These are phyloP conservation scores for Coccomyxa sp. DNA, from an alignment of 139 green algal genomes.

Conservation along the genomic window DNA sequence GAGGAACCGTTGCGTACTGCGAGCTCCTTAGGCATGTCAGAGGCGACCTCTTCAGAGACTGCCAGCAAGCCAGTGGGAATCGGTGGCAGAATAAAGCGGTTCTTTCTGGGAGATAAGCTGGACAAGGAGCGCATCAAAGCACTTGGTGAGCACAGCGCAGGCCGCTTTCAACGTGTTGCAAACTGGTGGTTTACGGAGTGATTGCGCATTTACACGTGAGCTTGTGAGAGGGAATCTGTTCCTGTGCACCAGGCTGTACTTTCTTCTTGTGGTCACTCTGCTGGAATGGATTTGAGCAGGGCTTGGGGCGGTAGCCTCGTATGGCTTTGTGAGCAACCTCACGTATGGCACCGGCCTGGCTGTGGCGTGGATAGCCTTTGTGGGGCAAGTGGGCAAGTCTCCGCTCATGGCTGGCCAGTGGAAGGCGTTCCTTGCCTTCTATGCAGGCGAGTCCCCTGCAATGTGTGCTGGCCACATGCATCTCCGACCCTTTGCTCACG, in stretches of 20 bases:
- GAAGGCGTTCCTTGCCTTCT: slow-evolving; percentile 51
- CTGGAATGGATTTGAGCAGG: not conserved
- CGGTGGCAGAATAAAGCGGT: slow-evolving; percentile 18
- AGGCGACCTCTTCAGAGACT: not conserved
- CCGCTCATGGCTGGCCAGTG: slow-evolving; percentile 42
- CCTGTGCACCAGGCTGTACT: not conserved
- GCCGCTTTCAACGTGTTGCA: not conserved
- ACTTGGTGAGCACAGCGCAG: not conserved
- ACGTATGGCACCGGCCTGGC: slow-evolving; percentile 37
- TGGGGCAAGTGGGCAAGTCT: slow-evolving; percentile 33
- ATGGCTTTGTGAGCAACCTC: slow-evolving; percentile 45
- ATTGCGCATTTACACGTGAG: not conserved
- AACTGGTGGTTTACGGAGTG: not conserved
- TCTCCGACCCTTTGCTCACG: not conserved
- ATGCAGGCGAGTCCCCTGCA: slow-evolving; percentile 22
- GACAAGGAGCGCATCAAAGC: slow-evolving; percentile 34
- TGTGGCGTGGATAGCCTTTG: slow-evolving; percentile 46
- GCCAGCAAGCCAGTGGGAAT: not conserved
- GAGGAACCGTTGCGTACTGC: too few species aligned
- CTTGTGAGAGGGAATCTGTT: not conserved
- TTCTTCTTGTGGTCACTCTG: not conserved
- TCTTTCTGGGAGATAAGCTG: slow-evolving; percentile 41
- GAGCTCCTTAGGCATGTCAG: not conserved
- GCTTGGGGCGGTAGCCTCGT: slow-evolving; percentile 38
- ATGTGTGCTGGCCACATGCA: not conserved